Evolutionary conservation across 2,329 filamentous ascomycete species (phyloP).

Genomic region (Pseudogymnoascus sp.): DNA sequence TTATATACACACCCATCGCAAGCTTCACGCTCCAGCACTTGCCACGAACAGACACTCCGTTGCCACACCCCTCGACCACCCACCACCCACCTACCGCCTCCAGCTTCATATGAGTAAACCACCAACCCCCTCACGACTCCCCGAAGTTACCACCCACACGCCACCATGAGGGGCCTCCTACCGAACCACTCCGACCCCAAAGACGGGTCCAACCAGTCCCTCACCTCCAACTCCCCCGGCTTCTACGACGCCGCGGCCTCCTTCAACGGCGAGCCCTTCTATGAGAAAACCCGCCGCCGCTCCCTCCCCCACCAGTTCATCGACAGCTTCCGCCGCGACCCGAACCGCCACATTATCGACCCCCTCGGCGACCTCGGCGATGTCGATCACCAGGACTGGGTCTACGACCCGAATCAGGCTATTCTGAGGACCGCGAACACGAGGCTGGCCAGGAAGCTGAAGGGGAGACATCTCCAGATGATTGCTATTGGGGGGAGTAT

Average conservation of each 20-base stretch:
- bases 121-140: background rate
- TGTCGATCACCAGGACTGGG: conserved; percentile 24
- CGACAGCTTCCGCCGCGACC: conserved; percentile 25
- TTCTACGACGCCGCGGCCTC: background rate
- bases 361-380: conserved; percentile 42
- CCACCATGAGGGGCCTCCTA: background rate
- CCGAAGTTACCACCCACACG: background rate
- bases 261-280: background rate
- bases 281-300: background rate
- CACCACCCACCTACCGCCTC: background rate
- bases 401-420: conserved; percentile 55
- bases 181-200: background rate
- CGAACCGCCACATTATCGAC: conserved; percentile 31
- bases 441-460: conserved; percentile 66
- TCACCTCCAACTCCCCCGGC: background rate
- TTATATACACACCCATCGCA: background rate
- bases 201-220: background rate
- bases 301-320: background rate
- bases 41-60: background rate
- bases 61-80: background rate
- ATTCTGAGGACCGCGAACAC: conserved; percentile 59
- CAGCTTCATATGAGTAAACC: background rate
- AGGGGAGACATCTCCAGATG: conserved; percentile 70
- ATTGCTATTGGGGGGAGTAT: conserved; percentile 51
- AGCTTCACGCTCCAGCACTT: background rate